phyloP scores from a whole-genome alignment of 306 rosid genomes.

The Fagus crenata region DNA sequence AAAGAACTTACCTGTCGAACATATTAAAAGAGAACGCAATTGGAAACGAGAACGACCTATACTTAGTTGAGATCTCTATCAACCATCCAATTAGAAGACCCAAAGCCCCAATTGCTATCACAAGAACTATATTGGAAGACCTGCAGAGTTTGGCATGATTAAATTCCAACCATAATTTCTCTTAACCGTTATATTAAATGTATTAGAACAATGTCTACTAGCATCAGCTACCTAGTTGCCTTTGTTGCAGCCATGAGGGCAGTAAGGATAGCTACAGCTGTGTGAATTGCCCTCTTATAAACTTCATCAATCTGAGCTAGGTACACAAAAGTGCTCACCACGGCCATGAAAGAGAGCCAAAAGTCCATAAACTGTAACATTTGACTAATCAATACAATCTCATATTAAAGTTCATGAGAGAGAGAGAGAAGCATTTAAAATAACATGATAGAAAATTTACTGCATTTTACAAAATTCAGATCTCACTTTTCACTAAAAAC shows the following conservation, averaged over 20 bases:
- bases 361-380: slow-evolving; percentile 92
- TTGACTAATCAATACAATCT: neutral
- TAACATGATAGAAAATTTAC: neutral
- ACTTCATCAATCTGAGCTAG: slow-evolving; percentile 71
- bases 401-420: neutral
- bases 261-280: slow-evolving; percentile 77
- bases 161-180: slow-evolving; percentile 5
- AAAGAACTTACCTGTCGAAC: slow-evolving; percentile 39
- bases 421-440: neutral
- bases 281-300: slow-evolving; percentile 75
- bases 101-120: slow-evolving; percentile 43
- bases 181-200: slow-evolving; percentile 2
- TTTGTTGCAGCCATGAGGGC: slow-evolving; percentile 86
- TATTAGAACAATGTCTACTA: neutral
- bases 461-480: slow-evolving; percentile 2
- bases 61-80: slow-evolving; percentile 44
- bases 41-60: slow-evolving; percentile 40
- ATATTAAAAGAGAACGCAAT: slow-evolving; percentile 32
- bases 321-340: slow-evolving; percentile 83
- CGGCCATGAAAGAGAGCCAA: slow-evolving; percentile 99
- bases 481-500: neutral
- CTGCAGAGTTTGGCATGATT: slow-evolving; percentile 35
- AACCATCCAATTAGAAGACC: slow-evolving; percentile 59
- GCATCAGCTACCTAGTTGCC: slow-evolving; percentile 69
- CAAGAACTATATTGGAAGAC: slow-evolving; percentile 48